Conservation (phyloP, 495 filamentous ascomycete species). For the Penicillium paradoxum region DNA sequence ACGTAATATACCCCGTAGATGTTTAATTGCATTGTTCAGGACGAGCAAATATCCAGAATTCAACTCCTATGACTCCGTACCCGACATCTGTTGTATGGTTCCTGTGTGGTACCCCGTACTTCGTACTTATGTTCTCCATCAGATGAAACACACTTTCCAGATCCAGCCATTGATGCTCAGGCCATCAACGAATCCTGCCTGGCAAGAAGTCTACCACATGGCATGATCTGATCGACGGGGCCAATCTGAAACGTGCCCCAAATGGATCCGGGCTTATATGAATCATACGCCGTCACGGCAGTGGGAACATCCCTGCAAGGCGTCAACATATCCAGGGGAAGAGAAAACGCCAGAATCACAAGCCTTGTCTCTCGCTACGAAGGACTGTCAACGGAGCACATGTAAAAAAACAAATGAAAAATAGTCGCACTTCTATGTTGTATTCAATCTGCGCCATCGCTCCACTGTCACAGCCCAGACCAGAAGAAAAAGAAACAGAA, state of each 20-base stretch:
- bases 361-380: too few relatives aligned
- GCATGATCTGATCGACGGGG: slow-evolving; percentile 7
- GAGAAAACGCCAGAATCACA: neutral
- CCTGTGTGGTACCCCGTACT: too few relatives aligned
- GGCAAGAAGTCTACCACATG: neutral
- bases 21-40: too few relatives aligned
- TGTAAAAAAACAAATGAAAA: neutral
- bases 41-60: too few relatives aligned
- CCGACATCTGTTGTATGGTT: too few relatives aligned
- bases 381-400: too few relatives aligned
- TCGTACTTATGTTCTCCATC: too few relatives aligned
- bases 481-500: too few relatives aligned
- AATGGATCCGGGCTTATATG: neutral
- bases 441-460: neutral
- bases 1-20: too few relatives aligned
- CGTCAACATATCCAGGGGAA: neutral
- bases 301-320: neutral
- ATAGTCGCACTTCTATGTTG: neutral
- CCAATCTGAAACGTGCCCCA: neutral
- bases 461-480: too few relatives aligned
- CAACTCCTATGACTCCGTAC: too few relatives aligned
- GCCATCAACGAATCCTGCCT: neutral
- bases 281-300: neutral
- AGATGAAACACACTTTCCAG: neutral
- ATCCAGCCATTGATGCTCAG: neutral